Evolutionary conservation across 805 yeast species (phyloP).

Genomic region (Candida pseudofarinosa): DNA sequence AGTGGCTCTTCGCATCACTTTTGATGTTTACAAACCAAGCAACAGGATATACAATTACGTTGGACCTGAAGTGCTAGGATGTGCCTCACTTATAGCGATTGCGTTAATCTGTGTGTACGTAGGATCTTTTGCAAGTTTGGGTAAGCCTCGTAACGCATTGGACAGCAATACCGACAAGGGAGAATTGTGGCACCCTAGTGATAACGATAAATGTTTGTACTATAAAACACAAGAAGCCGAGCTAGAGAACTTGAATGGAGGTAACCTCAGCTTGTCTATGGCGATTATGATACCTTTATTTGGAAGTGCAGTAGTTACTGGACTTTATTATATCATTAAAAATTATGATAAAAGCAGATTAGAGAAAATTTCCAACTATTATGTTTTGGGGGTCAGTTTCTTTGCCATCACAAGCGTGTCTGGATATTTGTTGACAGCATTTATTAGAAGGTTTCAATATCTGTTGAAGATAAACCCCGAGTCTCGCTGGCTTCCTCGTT

Average conservation of each 20-base stretch:
- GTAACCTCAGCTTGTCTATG: conserved; percentile 11
- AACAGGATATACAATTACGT: background rate
- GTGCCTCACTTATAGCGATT: conserved; percentile 14
- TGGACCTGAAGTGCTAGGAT: conserved; percentile 4
- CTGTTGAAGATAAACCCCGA: background rate
- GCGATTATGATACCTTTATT: conserved; percentile 44
- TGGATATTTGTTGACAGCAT: conserved; percentile 19
- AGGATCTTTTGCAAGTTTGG: conserved; percentile 17
- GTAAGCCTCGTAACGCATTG: conserved; percentile 20
- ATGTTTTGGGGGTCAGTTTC: conserved; percentile 30
- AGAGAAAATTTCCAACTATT: conserved; percentile 27
- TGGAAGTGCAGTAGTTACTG: conserved; percentile 36
- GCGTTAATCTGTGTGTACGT: conserved; percentile 19
- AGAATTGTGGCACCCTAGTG: conserved; percentile 16
- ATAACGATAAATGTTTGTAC: conserved; percentile 13
- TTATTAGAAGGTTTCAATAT: conserved; percentile 16
- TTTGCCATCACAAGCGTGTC: conserved; percentile 27
- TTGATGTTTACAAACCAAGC: conserved; percentile 2
- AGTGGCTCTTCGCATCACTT: conserved; percentile 3
- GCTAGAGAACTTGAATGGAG: conserved; percentile 2
- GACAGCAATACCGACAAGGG: conserved; percentile 14
- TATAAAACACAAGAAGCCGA: conserved; percentile 5
- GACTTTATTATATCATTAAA: conserved; percentile 34
- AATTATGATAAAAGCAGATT: conserved; percentile 27
- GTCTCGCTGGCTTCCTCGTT: conserved; percentile 28